Percentiles rank a stretch among this genome's conserved stretches.
phyloP scores from a whole-genome alignment of 2,329 filamentous ascomycete genomes.

The Cladosporium sphaerospermum region DNA sequence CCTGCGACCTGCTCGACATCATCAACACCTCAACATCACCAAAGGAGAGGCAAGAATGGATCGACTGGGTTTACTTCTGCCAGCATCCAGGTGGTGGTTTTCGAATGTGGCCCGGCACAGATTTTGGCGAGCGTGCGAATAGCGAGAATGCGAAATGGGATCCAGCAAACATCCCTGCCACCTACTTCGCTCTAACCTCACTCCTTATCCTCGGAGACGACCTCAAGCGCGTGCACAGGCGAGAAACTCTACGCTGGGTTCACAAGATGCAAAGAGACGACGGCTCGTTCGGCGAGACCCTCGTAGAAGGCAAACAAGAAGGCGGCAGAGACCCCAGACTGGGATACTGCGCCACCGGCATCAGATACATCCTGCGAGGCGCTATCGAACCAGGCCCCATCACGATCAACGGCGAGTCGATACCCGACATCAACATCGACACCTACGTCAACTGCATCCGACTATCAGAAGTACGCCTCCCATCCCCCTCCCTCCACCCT shows the following conservation, averaged over 20 bases:
- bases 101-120: slow-evolving; percentile 70
- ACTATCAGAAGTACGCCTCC: slow-evolving; percentile 42
- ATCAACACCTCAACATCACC: slow-evolving; percentile 50
- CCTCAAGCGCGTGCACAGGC: slow-evolving; percentile 57
- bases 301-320: slow-evolving; percentile 56
- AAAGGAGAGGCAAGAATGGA: slow-evolving; percentile 51
- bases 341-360: slow-evolving; percentile 75
- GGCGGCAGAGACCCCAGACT: slow-evolving; percentile 82
- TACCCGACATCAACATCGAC: slow-evolving; percentile 69
- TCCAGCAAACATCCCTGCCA: slow-evolving; percentile 78
- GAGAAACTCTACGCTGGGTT: slow-evolving; percentile 67
- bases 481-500: not conserved
- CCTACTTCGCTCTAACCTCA: slow-evolving; percentile 77
- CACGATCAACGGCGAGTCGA: slow-evolving; percentile 48
- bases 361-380: slow-evolving; percentile 70
- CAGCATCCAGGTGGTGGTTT: slow-evolving; percentile 86
- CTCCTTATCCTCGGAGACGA: slow-evolving; percentile 62
- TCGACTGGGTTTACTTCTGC: slow-evolving; percentile 75
- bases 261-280: slow-evolving; percentile 68
- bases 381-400: slow-evolving; percentile 41
- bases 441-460: slow-evolving; percentile 65
- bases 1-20: slow-evolving; percentile 70
- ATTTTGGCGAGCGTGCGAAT: slow-evolving; percentile 44
- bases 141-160: slow-evolving; percentile 56
- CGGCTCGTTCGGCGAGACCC: slow-evolving; percentile 84